A percentile compares a stretch with the other conserved stretches of the same genome.
Evolutionary conservation across 169 alveolate species (phyloP).

Genomic region (Condylostoma magnum): DNA sequence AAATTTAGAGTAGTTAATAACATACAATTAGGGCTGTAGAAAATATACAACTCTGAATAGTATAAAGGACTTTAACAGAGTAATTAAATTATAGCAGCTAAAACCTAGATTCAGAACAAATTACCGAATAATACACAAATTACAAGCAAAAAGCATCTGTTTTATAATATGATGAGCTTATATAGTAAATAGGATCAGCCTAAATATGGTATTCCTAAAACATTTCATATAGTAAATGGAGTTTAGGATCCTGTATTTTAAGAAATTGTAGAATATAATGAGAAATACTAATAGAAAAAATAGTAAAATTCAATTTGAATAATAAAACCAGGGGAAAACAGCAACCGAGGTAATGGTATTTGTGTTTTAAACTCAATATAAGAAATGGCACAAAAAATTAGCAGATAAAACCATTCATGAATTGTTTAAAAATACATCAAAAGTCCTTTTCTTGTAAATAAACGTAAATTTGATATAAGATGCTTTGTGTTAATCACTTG

Average conservation of each 20-base stretch:
- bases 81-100: background rate
- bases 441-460: conserved; percentile 73
- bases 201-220: conserved; percentile 54
- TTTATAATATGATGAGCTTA: conserved; percentile 56
- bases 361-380: conserved; percentile 39
- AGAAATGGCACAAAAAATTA: conserved; percentile 44
- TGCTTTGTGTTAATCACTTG: conserved; percentile 57
- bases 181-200: conserved; percentile 47
- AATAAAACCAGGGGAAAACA: conserved; percentile 76
- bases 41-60: background rate
- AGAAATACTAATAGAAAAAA: background rate
- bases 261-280: conserved; percentile 34
- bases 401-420: conserved; percentile 54
- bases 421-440: conserved; percentile 76
- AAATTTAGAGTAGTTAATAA: background rate
- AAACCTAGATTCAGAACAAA: conserved; percentile 44
- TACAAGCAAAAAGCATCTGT: conserved; percentile 64
- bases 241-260: conserved; percentile 38
- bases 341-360: conserved; percentile 76
- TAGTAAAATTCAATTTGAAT: conserved; percentile 53
- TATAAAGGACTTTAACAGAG: background rate
- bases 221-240: conserved; percentile 63
- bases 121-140: conserved; percentile 62
- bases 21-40: background rate
- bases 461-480: conserved; percentile 83